These are phyloP conservation scores for Plasmopara viticola DNA, from an alignment of 352 stramenopile genomes.

Conservation along the genomic window DNA sequence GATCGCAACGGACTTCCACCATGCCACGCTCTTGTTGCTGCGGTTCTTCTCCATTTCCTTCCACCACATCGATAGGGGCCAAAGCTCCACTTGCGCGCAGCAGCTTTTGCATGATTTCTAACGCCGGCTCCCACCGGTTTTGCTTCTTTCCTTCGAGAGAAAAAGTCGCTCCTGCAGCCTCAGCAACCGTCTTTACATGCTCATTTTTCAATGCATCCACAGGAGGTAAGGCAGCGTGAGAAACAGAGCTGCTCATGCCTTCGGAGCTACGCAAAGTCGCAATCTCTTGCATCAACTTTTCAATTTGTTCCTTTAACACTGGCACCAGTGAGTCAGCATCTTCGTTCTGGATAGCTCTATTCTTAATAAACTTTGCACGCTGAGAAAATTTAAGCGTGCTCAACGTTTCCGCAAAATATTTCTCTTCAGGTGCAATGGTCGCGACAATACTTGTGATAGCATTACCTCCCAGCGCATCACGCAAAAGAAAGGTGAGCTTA, in stretches of 20 bases:
- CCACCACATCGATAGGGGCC: conserved; percentile 30
- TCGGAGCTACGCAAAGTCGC: conserved; percentile 21
- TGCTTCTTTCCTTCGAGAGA: conserved; percentile 32
- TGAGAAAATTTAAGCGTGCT: conserved; percentile 86
- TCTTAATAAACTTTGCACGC: conserved; percentile 86
- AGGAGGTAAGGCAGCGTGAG: conserved; percentile 6
- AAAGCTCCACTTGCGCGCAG: conserved; percentile 51
- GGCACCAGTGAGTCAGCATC: conserved; percentile 72
- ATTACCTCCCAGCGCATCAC: conserved; percentile 80
- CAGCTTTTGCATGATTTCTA: conserved; percentile 78
- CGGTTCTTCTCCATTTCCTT: conserved; percentile 24
- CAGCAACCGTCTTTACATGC: conserved; percentile 18
- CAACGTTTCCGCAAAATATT: conserved; percentile 82
- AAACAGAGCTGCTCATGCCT: conserved; percentile 3
- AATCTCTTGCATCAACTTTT: conserved; percentile 60
- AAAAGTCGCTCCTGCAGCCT: conserved; percentile 17
- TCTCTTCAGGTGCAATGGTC: conserved; percentile 72
- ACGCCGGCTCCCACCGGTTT: conserved; percentile 70
- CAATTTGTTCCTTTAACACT: conserved; percentile 70
- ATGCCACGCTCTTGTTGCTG: conserved; percentile 29
- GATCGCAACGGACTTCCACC: conserved; percentile 52
- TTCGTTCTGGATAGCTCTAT: conserved; percentile 82
- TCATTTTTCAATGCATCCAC: conserved; percentile 20
- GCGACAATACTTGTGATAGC: conserved; percentile 82
- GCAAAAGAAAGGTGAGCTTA: conserved; percentile 79